phyloP scores from a whole-genome alignment of 164 flowering plant species.

The Akebia trifoliata region DNA sequence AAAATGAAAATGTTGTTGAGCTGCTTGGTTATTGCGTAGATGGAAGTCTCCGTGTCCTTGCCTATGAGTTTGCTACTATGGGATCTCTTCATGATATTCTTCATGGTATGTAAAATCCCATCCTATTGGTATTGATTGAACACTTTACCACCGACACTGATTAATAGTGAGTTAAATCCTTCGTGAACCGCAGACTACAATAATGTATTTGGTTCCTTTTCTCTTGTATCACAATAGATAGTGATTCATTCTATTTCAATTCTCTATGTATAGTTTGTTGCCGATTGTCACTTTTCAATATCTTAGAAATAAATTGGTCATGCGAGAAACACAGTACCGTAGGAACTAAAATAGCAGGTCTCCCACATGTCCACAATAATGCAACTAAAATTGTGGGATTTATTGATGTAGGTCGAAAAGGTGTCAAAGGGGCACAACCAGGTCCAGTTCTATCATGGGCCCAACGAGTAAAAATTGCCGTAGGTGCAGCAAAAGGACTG shows the following conservation, averaged over 20 bases:
- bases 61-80: slow-evolving; percentile 60
- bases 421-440: slow-evolving; percentile 88
- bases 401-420: slow-evolving; percentile 58
- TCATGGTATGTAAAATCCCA: slow-evolving; percentile 40
- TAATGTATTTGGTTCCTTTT: background rate
- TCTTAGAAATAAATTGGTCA: too few relatives aligned
- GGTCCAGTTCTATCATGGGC: slow-evolving; percentile 82
- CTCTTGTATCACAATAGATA: background rate
- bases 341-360: background rate
- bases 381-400: background rate
- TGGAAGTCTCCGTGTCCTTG: slow-evolving; percentile 53
- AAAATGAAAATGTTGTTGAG: slow-evolving; percentile 55
- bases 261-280: too few relatives aligned
- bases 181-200: background rate
- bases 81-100: slow-evolving; percentile 81
- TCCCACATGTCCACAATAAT: background rate
- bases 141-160: background rate
- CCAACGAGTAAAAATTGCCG: slow-evolving; percentile 84
- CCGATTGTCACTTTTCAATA: too few relatives aligned
- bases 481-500: slow-evolving; percentile 94
- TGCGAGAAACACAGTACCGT: too few relatives aligned
- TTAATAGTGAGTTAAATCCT: background rate
- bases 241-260: background rate
- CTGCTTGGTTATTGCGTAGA: slow-evolving; percentile 65
- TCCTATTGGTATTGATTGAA: background rate